Evolutionary conservation across 179 eudicot species (phyloP).

Genomic region (Monotropa hypopitys): DNA sequence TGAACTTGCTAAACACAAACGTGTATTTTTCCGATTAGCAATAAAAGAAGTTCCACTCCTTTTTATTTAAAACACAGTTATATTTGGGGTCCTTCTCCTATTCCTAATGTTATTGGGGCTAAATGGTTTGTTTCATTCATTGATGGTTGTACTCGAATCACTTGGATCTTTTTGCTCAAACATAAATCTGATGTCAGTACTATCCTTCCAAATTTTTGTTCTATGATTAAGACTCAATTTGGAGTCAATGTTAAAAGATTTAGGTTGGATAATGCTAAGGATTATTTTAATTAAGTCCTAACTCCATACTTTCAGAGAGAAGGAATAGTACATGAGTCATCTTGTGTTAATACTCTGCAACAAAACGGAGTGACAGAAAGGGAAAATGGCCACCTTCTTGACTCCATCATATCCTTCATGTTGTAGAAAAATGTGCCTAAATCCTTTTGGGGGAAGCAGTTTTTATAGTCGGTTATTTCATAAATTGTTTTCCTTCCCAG

Average conservation of each 20-base stretch:
- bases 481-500: not conserved
- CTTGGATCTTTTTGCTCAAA: not conserved
- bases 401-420: not conserved
- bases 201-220: too few relatives aligned
- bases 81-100: too few relatives aligned
- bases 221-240: too few relatives aligned
- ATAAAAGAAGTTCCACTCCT: too few relatives aligned
- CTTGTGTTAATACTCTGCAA: not conserved
- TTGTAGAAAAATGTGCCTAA: not conserved
- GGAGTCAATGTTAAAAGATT: not conserved
- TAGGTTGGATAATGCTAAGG: not conserved
- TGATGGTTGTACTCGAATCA: not conserved
- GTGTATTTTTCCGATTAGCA: not conserved
- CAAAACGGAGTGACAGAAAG: not conserved
- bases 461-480: not conserved
- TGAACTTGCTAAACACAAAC: not conserved
- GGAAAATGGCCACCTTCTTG: not conserved
- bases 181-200: not conserved
- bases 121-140: not conserved
- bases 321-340: not conserved
- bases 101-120: not conserved
- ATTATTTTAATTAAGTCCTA: too few relatives aligned
- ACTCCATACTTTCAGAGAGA: not conserved
- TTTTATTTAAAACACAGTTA: too few relatives aligned
- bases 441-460: not conserved